Evolutionary conservation across 192 early-diverging fungal species (phyloP), one percentile per base, ranked within the genome.

Genomic region (Gonapodya prolifera): DNA sequence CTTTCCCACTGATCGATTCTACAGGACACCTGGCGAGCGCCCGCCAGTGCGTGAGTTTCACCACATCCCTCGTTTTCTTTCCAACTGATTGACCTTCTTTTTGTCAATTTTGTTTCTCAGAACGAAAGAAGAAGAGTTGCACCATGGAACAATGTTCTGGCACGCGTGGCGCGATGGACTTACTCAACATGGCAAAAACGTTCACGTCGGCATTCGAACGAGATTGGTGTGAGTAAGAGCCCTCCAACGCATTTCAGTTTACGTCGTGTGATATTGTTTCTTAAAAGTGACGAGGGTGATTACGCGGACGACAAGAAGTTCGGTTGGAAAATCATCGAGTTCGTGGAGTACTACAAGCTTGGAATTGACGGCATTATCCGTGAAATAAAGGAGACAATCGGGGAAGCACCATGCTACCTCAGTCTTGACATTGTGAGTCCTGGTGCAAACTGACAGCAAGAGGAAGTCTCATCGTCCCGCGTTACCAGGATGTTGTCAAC

Each of bases 171-270:
- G 35, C 18, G 83, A 84, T 69, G 83, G 83, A 31, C 73, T 84
- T 30, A 84, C 78, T 31, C 70, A 75, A 69, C 81, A 84, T 76
- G 83, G 83, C 23, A 85, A 78, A 1, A 82, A 80, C 29, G 34
- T 84, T 32, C 83, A 84, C 61, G 83, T 83, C 35, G 83, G 83
- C 18, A 84, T 84, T 70, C 77, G 83, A 35, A 84, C 83, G 0
- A 80, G 75, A 28, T 71, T 84, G 16, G 71, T 73, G 71, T 32
- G 31, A 30, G 18, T 73, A 18, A 13, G 8, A 2, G 71, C 8
- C 18, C 32, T 16, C 71, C 18, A 32, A 2, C 8, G 28, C 8
- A 73, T 2, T 73, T 16, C 8, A n/a, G 45, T n/a, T 8, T 8
- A n/a, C 13, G 13, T 69, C 13, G n/a, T 8, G 45, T n/a, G 45